phyloP scores from a whole-genome alignment of 2,329 filamentous ascomycete species.

The Fusarium penzigii region DNA sequence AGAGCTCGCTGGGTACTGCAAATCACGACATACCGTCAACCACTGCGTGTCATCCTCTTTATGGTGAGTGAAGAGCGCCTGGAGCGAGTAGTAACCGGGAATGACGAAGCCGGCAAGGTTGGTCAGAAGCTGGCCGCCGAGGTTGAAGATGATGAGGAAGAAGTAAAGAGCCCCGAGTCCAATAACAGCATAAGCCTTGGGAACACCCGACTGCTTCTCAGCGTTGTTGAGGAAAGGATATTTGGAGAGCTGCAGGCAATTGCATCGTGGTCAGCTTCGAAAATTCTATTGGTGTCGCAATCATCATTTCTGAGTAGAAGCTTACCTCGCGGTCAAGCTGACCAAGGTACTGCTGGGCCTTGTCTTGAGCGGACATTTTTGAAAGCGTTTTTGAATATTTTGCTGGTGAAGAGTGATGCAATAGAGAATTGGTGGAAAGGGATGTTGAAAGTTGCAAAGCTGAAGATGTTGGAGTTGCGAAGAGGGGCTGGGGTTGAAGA shows the following conservation, averaged over 20 bases:
- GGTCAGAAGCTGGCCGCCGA: conserved; percentile 83
- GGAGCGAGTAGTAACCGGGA: conserved; percentile 81
- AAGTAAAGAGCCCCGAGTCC: conserved; percentile 79
- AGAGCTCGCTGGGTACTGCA: conserved; percentile 4
- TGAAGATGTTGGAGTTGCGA: neutral
- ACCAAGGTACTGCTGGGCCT: conserved; percentile 73
- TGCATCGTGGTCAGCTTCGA: conserved; percentile 28
- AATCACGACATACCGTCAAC: conserved; percentile 60
- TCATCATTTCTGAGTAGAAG: conserved; percentile 20
- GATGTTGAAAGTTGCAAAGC: conserved; percentile 4
- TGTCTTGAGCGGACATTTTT: conserved; percentile 71
- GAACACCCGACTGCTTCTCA: conserved; percentile 79
- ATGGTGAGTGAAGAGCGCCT: conserved; percentile 70
- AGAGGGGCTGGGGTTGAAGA: conserved; percentile 17
- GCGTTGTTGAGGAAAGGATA: conserved; percentile 82
- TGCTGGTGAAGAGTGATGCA: conserved; percentile 15
- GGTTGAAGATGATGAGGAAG: conserved; percentile 91
- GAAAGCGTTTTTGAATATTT: conserved; percentile 31
- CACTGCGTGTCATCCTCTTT: conserved; percentile 83
- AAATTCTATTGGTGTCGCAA: conserved; percentile 11
- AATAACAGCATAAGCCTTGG: conserved; percentile 82
- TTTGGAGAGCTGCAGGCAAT: conserved; percentile 69
- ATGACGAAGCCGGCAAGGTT: conserved; percentile 84
- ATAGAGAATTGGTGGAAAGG: conserved; percentile 7
- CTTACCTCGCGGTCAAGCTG: conserved; percentile 82